phyloP scores from a whole-genome alignment of 2,329 filamentous ascomycete genomes.

The Venturia effusa region DNA sequence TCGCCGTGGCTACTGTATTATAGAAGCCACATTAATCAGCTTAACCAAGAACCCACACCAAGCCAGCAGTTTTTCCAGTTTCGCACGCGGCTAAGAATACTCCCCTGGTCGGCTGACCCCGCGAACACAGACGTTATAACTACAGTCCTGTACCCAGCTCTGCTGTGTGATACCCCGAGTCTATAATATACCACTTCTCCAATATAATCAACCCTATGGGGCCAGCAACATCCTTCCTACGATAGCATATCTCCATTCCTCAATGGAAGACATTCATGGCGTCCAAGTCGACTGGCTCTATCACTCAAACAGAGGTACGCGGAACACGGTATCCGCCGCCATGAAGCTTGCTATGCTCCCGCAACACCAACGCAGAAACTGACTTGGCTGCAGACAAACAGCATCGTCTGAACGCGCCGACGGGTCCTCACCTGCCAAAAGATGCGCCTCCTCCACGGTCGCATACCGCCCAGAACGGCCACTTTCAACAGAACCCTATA shows the following conservation, averaged over 20 bases:
- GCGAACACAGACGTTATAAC: not conserved
- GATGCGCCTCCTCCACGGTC: not conserved
- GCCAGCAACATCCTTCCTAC: not conserved
- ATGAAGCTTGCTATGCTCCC: not conserved
- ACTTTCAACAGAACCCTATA: not conserved
- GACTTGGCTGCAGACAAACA: not conserved
- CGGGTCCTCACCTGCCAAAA: not conserved
- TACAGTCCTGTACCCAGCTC: not conserved
- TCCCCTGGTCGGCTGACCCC: not conserved
- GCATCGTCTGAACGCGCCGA: slow-evolving; percentile 9
- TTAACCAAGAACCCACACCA: too few relatives aligned
- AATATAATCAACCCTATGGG: not conserved
- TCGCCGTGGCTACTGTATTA: not conserved
- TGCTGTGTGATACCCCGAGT: too few relatives aligned
- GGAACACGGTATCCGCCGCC: slow-evolving; percentile 14
- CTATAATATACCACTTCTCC: not conserved
- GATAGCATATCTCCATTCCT: not conserved
- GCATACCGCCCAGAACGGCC: not conserved
- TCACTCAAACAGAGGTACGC: slow-evolving; percentile 68
- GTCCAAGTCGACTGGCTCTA: slow-evolving; percentile 90
- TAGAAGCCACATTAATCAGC: not conserved
- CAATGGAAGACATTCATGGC: slow-evolving; percentile 73
- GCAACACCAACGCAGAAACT: not conserved
- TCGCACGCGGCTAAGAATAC: not conserved
- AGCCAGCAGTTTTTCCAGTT: not conserved